These are phyloP conservation scores for Aspergillus hancockii DNA, from an alignment of 495 filamentous ascomycete genomes.

Conservation along the genomic window DNA sequence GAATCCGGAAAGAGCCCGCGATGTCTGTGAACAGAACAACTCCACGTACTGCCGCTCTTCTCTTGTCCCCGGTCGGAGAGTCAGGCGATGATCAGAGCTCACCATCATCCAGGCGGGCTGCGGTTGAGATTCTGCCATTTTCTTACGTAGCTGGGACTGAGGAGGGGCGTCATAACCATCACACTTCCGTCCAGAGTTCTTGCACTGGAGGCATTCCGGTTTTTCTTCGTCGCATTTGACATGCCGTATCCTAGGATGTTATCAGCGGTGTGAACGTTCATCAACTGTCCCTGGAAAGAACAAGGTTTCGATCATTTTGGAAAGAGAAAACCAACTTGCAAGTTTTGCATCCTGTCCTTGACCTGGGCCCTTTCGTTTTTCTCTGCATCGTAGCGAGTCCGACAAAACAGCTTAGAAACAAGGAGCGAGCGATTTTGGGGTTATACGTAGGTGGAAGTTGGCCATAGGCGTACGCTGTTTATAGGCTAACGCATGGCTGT, in stretches of 20 bases:
- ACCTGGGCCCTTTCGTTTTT: neutral
- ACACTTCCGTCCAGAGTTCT: slow-evolving; percentile 47
- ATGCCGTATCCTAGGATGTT: slow-evolving; percentile 38
- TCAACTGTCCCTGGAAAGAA: neutral
- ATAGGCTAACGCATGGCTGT: neutral
- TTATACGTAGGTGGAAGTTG: too few species aligned
- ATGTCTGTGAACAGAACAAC: slow-evolving; percentile 23
- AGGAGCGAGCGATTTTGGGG: neutral
- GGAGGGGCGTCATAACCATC: slow-evolving; percentile 23
- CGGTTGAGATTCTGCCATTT: neutral
- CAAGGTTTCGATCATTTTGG: neutral
- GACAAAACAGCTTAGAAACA: neutral
- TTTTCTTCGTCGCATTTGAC: slow-evolving; percentile 59
- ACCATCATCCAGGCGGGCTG: neutral
- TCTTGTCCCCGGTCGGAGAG: slow-evolving; percentile 24
- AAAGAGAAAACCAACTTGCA: neutral
- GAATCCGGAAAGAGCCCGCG: slow-evolving; percentile 52
- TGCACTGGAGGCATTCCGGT: slow-evolving; percentile 43
- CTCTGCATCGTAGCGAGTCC: neutral
- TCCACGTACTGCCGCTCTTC: slow-evolving; percentile 27
- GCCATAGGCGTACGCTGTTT: neutral
- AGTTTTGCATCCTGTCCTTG: neutral
- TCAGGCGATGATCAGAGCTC: slow-evolving; percentile 11
- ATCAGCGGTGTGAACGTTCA: neutral
- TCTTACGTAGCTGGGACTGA: slow-evolving; percentile 12